phyloP scores from a whole-genome alignment of 805 yeast genomes.

The Candida xyloterini region DNA sequence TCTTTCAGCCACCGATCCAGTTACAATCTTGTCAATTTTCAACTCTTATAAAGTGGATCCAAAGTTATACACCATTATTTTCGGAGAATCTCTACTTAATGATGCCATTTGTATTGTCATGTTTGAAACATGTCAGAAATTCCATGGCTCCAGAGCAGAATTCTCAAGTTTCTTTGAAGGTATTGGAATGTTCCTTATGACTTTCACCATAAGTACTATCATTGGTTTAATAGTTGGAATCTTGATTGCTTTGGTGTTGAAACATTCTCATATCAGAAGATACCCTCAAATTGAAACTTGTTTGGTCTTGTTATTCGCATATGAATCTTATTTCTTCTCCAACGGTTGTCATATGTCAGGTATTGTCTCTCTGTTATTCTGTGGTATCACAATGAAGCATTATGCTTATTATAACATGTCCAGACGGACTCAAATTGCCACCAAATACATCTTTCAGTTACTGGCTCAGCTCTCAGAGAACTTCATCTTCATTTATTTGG shows the following conservation, averaged over 20 bases:
- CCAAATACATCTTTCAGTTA: slow-evolving; percentile 90
- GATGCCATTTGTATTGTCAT: slow-evolving; percentile 98
- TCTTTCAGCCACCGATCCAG: slow-evolving; percentile 97
- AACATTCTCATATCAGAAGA: slow-evolving; percentile 89
- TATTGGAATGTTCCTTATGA: slow-evolving; percentile 87
- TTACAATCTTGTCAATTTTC: slow-evolving; percentile 91
- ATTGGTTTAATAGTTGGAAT: slow-evolving; percentile 90
- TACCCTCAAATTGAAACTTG: slow-evolving; percentile 98
- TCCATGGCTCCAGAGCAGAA: slow-evolving; percentile 80
- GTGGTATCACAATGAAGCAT: slow-evolving; percentile 95
- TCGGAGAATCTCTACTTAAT: slow-evolving; percentile 92
- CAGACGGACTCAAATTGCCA: slow-evolving; percentile 92
- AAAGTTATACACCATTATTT: slow-evolving; percentile 91
- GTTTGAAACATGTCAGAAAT: slow-evolving; percentile 97
- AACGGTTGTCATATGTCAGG: slow-evolving; percentile 99
- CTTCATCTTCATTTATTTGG: slow-evolving; percentile 92
- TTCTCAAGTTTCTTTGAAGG: slow-evolving; percentile 86
- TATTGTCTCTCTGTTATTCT: slow-evolving; percentile 87
- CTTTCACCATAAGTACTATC: slow-evolving; percentile 84
- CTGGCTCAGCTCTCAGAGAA: slow-evolving; percentile 95
- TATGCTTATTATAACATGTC: slow-evolving; percentile 98
- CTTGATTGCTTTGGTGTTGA: slow-evolving; percentile 81
- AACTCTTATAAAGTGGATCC: slow-evolving; percentile 98
- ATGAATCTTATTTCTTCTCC: slow-evolving; percentile 94
- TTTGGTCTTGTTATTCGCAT: slow-evolving; percentile 82